Conservation (phyloP, 192 early-diverging fungal genomes). For the Umbelopsis ramanniana region DNA sequence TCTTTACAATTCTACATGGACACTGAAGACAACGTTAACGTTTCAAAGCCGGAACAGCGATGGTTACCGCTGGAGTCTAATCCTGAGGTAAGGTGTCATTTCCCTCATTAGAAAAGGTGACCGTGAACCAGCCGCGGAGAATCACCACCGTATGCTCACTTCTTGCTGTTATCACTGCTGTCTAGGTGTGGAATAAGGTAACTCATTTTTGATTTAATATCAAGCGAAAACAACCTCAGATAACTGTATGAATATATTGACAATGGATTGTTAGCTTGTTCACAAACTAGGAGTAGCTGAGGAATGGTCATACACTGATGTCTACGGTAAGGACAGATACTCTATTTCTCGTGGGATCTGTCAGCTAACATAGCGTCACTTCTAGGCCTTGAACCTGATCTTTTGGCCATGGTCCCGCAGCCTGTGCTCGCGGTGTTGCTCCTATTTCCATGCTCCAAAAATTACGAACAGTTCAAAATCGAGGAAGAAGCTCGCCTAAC, state of each 20-base stretch:
- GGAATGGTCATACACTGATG: constrained; percentile 75
- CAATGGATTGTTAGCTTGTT: constrained; percentile 53
- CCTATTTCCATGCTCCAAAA: constrained; percentile 81
- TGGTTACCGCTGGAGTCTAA: constrained; percentile 93
- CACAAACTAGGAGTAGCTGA: constrained; percentile 69
- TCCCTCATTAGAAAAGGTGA: neutral
- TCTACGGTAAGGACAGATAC: constrained; percentile 59
- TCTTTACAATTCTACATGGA: constrained; percentile 13
- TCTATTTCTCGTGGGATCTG: neutral
- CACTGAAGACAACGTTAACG: neutral
- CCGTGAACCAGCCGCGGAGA: neutral
- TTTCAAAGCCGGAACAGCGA: constrained; percentile 43
- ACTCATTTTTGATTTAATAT: neutral
- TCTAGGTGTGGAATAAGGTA: constrained; percentile 71
- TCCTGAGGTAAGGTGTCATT: constrained; percentile 64
- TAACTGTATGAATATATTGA: neutral
- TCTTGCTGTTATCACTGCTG: neutral
- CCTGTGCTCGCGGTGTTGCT: constrained; percentile 86
- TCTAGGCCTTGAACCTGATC: constrained; percentile 86
- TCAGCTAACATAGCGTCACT: neutral
- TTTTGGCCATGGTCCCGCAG: constrained; percentile 78
- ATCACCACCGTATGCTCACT: neutral
- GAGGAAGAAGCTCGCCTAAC: constrained; percentile 51
- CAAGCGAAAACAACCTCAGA: too few species aligned
- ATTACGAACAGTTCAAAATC: constrained; percentile 56